Base-by-base conservation (phyloP, 768 basidiomycete genomes). In the Cystofilobasidium capitatum region DNA sequence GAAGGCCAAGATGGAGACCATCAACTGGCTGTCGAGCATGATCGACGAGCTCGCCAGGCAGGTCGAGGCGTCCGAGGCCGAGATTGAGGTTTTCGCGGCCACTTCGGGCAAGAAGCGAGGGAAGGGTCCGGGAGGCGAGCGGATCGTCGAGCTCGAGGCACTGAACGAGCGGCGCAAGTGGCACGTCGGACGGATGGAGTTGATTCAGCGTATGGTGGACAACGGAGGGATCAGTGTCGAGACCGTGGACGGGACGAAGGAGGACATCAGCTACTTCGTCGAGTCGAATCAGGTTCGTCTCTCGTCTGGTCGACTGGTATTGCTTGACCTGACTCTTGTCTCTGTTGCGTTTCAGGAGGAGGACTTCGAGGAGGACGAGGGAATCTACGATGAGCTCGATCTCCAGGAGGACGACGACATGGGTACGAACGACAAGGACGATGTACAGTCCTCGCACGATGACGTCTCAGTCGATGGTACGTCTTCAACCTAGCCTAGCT, bases 391-490 rank as follows among this genome's bases (percentile, higher is more conserved):
- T 72, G 96, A 98, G 20, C 89, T 99, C 70, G 89, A 89, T 73
- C 86, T 99, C 55, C 89, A 96, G 72, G 94, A 96, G 74, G 91
- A 96, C 76, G 94, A 98, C 75, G 91, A 91, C 79, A 88, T 89
- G 75, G 91, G 92, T 74, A 74, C 89, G 49, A 83, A 83, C 63
- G 69, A 71, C 44, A 80, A 77, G 67, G 85, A 85, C 61, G 88
- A 91, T 59, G 85, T 91, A 20, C 85, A 84, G 58, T 77, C 78
- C 13, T 87, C 83, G 63, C 88, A 91, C 70, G 88, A 86, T 61
- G 77, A 76, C 44, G 87, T 37, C 82, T 91, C 76, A 79, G 81
- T 71, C 80, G 79, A 79, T 58, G 63, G 70, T 62, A 69, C 45
- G 64, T 42, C 26, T 58, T n/a, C 33, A n/a, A 17, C 5, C 37